Percentiles rank a stretch among this genome's conserved stretches.
Conservation (phyloP, 179 eudicot genomes). For the Silene vulgaris region DNA sequence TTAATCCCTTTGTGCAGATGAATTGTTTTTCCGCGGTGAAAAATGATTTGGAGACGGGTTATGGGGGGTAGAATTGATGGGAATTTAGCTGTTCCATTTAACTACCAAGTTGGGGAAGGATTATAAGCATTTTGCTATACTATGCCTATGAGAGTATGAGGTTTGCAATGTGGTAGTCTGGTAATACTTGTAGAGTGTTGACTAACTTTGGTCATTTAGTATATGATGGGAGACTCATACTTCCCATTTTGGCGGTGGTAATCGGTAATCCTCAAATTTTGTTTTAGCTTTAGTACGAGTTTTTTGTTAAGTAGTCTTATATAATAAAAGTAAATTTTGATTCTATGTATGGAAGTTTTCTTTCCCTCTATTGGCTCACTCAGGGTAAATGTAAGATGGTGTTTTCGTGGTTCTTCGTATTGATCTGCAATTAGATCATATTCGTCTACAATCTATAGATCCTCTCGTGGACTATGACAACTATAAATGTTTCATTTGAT, state of each 20-base stretch:
- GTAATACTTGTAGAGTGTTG: background rate
- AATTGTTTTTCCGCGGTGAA: background rate
- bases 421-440: background rate
- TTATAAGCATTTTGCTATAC: background rate
- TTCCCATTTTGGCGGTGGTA: background rate
- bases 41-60: background rate
- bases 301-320: background rate
- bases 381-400: no score
- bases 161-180: background rate
- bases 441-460: background rate
- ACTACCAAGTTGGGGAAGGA: background rate
- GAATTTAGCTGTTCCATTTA: background rate
- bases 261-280: background rate
- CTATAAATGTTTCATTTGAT: background rate
- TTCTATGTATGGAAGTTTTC: background rate
- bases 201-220: background rate
- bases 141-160: no score
- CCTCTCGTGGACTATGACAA: background rate
- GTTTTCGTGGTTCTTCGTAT: no score
- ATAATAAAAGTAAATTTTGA: background rate
- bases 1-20: background rate
- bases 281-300: background rate
- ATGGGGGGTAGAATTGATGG: constrained; percentile 1
- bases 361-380: background rate
- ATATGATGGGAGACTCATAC: no score